phyloP scores from a whole-genome alignment of 768 basidiomycete species.

The Amanita polypyramis region DNA sequence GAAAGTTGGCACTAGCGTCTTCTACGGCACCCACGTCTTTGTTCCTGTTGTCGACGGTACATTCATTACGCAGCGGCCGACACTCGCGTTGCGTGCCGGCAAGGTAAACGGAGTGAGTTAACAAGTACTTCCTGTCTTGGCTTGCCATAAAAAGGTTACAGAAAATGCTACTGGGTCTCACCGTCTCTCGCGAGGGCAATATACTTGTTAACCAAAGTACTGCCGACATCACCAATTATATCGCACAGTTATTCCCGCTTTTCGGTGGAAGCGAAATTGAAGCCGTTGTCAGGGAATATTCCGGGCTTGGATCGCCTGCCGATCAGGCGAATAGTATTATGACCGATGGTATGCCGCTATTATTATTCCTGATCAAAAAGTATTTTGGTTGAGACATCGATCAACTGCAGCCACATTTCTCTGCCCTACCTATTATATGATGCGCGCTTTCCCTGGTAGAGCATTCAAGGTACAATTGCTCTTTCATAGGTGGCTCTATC shows the following conservation, averaged over 20 bases:
- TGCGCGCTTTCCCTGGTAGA: conserved; percentile 19
- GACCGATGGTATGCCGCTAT: conserved; percentile 25
- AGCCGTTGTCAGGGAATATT: conserved; percentile 19
- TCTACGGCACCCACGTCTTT: conserved; percentile 29
- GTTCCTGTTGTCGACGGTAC: conserved; percentile 38
- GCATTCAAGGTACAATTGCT: conserved; percentile 21
- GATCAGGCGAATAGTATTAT: conserved; percentile 24
- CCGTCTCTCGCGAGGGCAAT: conserved; percentile 27
- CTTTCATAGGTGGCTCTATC: too few relatives aligned
- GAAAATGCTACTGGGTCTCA: conserved; percentile 25
- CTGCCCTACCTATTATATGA: conserved; percentile 32
- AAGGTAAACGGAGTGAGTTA: conserved; percentile 32
- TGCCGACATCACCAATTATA: conserved; percentile 20
- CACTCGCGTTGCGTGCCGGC: conserved; percentile 22
- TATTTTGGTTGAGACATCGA: not conserved
- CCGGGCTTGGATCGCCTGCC: conserved; percentile 20
- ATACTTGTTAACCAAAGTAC: conserved; percentile 25
- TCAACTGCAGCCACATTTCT: conserved; percentile 26
- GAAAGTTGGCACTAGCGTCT: conserved; percentile 19
- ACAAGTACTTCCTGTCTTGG: not conserved
- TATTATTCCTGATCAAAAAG: not conserved
- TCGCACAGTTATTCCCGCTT: conserved; percentile 28
- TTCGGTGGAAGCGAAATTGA: conserved; percentile 18
- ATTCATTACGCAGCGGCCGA: conserved; percentile 33
- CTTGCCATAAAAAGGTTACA: conserved; percentile 5